Base-by-base conservation (phyloP, 208 protist genomes). In the Wallacemonas rigidus region DNA sequence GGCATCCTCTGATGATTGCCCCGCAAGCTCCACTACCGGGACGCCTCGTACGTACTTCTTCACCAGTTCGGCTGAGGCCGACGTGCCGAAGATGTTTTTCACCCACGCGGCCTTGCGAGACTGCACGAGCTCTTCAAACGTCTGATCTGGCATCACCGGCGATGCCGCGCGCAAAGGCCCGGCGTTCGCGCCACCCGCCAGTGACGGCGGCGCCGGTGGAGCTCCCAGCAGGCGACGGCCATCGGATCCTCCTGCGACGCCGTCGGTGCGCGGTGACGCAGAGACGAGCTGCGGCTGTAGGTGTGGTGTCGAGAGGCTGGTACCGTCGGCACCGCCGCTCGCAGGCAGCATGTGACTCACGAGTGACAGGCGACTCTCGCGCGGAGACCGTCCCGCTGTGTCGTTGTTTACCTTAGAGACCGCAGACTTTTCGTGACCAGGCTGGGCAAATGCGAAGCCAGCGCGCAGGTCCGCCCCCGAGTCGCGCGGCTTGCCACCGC, bases 81-180 rank as follows among this genome's bases (percentile, higher is more conserved):
- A 15, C 11, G 62, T 79, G 11, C 81, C 80, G 77, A 95, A 89
- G 36, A 95, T 86, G 61, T 88, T 88, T 35, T 69, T n/a, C 26
- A 91, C 85, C 88, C 85, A 93, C 55, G 67, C 61, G 17, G 83
- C 71, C 47, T 70, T 68, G 67, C 65, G 75, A 26, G 69, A 44
- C 62, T 71, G 55, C 74, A 83, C 60, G 15, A 51, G 11, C 43
- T 65, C 60, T 5, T 65, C 60, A 17, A 65, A 65, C 12, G 41
- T 45, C 41, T 11, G 0, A 14, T 65, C 60, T 9, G 60, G 41
- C 41, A 65, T 6, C 60, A 1, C n/a, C 0, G 41, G 15, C 53
- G 53, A 36, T 8, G 53, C 14, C 8, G 53, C 14, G 14, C 5
- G 11, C 15, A 26, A 26, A 26, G 26, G 26, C 0, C 26, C 26